A percentile compares a stretch with the other conserved stretches of the same genome.
Conservation (phyloP, 83 land plant species). For the Thuja plicata region DNA sequence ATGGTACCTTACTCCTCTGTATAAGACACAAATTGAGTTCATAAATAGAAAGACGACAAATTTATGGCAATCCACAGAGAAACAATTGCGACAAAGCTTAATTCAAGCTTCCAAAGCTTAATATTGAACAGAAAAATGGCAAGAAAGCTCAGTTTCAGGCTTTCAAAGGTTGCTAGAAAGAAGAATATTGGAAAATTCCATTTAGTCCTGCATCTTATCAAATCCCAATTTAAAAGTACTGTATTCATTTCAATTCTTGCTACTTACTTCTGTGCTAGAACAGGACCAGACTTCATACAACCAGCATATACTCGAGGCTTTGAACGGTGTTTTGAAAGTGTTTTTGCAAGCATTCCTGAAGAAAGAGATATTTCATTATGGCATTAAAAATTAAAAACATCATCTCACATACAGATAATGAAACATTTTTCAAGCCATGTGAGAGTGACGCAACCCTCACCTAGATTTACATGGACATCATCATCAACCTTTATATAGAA, state of each 20-base stretch:
- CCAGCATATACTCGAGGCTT: constrained; percentile 52
- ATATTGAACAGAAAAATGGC: not conserved
- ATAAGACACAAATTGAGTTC: not conserved
- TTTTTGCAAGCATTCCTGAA: constrained; percentile 38
- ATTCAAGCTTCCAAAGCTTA: constrained; percentile 13
- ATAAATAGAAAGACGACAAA: not conserved
- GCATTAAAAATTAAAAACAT: not conserved
- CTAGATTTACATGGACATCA: constrained; percentile 66
- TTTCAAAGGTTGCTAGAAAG: not conserved
- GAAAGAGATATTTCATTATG: not conserved
- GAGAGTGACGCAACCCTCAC: constrained; percentile 15
- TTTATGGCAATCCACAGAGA: not conserved
- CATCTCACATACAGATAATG: not conserved
- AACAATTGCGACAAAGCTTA: not conserved
- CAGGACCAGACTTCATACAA: constrained; percentile 74
- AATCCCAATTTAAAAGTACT: not conserved
- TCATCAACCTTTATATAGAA: constrained; percentile 62
- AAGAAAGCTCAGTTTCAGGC: not conserved
- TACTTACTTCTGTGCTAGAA: constrained; percentile 62
- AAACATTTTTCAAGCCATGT: not conserved
- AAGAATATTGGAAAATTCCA: not conserved
- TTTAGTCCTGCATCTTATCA: not conserved
- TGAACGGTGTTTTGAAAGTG: constrained; percentile 27
- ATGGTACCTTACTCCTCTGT: constrained; percentile 58
- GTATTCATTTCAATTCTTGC: constrained; percentile 14